A percentile compares a stretch with the other conserved stretches of the same genome.
Evolutionary conservation across 2,329 filamentous ascomycete genomes (phyloP).

Genomic region (Venturia effusa): DNA sequence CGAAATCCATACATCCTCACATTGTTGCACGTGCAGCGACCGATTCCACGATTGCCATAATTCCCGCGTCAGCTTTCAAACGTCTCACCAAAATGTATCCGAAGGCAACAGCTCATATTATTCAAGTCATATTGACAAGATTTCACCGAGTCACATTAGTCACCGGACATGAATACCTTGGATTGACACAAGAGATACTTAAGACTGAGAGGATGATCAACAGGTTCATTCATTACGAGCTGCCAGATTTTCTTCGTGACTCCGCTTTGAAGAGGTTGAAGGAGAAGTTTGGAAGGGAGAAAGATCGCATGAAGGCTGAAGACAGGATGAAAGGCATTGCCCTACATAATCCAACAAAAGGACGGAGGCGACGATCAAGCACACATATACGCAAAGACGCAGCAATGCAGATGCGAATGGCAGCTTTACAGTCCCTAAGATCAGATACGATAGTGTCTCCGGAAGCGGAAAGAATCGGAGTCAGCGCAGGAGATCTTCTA

Average conservation of each 20-base stretch:
- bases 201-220: constrained; percentile 91
- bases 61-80: constrained; percentile 90
- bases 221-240: constrained; percentile 78
- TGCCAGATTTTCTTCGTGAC: constrained; percentile 83
- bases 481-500: constrained; percentile 56
- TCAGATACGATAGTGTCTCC: constrained; percentile 7
- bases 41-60: constrained; percentile 96
- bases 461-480: constrained; percentile 28
- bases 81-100: constrained; percentile 89
- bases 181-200: constrained; percentile 80
- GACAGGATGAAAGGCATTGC: constrained; percentile 89
- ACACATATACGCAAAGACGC: constrained; percentile 71
- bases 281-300: constrained; percentile 80
- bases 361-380: constrained; percentile 59
- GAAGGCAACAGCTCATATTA: constrained; percentile 91
- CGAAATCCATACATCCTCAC: constrained; percentile 74
- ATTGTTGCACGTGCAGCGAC: constrained; percentile 93
- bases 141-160: constrained; percentile 90
- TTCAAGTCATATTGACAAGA: constrained; percentile 91
- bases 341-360: constrained; percentile 66
- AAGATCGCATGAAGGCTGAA: constrained; percentile 68
- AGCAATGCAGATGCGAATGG: constrained; percentile 54
- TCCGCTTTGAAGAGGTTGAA: constrained; percentile 75
- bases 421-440: constrained; percentile 26
- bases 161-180: constrained; percentile 89